Evolutionary conservation across 352 stramenopile genomes (phyloP).

Genomic region (Pseudoperonospora humuli): DNA sequence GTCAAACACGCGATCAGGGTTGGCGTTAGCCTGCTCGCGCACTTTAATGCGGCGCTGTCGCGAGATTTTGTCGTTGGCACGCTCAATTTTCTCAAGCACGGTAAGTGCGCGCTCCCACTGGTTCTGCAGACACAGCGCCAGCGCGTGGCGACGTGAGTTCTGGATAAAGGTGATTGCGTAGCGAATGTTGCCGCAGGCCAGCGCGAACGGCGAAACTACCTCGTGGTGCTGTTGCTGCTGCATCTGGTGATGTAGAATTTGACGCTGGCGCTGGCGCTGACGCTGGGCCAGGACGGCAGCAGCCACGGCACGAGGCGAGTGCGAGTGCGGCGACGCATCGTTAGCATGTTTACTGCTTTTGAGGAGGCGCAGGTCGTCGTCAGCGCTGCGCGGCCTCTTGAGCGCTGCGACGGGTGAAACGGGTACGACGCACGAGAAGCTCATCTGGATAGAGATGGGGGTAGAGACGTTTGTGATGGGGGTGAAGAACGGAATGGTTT

Average conservation of each 20-base stretch:
- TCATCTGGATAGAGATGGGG: constrained; percentile 31
- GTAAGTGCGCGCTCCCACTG: constrained; percentile 63
- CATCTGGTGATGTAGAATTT: constrained; percentile 9
- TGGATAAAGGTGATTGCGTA: constrained; percentile 71
- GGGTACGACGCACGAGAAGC: constrained; percentile 44
- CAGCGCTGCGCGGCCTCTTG: constrained; percentile 49
- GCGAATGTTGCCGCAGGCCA: constrained; percentile 48
- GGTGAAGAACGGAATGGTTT: constrained; percentile 14
- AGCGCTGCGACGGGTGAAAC: constrained; percentile 33
- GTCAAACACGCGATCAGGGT: constrained; percentile 20
- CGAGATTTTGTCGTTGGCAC: constrained; percentile 69
- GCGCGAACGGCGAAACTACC: constrained; percentile 32
- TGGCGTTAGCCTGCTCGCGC: constrained; percentile 49
- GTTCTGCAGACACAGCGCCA: constrained; percentile 62
- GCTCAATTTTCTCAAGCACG: constrained; percentile 78
- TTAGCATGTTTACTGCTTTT: constrained; percentile 56
- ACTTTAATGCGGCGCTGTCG: constrained; percentile 57
- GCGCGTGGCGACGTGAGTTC: constrained; percentile 61
- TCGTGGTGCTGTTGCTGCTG: constrained; percentile 14
- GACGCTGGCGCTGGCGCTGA: constrained; percentile 16
- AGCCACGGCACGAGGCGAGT: constrained; percentile 24
- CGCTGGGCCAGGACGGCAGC: constrained; percentile 22
- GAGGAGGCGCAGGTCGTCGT: constrained; percentile 46
- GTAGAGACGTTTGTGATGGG: background rate
- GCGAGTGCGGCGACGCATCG: constrained; percentile 41